Evolutionary conservation across 2,329 filamentous ascomycete genomes (phyloP), one percentile per base, ranked within the genome.

Genomic region (Rugonectria rugulosa): DNA sequence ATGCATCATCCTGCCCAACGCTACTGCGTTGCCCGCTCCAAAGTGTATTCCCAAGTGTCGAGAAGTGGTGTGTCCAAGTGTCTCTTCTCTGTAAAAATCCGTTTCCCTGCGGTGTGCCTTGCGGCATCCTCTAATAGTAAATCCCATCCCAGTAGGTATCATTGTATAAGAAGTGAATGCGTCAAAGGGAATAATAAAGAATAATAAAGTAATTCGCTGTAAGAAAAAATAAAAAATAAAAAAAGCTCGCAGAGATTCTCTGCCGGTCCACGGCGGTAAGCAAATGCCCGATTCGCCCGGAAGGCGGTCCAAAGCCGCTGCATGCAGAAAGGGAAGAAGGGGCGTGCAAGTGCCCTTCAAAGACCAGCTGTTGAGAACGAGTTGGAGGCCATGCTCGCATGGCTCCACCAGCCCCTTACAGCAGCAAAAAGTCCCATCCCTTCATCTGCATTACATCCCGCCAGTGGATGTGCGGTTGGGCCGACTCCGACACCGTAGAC

Each of bases 401-500:
- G 37, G 19, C 38, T 36, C 10, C 31, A 43, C 45, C 34, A 26
- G 14, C 8, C 27, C 59, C 79, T 36, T 78, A 97, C 77, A 97
- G 93, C 74, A 97, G 85, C 74, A 97, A 82, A 78, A 92, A 95
- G 73, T 96, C 91, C 93, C 92, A 97, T 66, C 87, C 87, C 79
- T 94, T 95, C 78, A 88, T 86, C 77, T 86, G 86, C 92, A 97
- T 97, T 72, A 94, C 86, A 77, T 96, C 91, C 78, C 94, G 84
- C 94, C 94, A 98, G 87, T 93, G 92, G 75, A 96, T 85, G 78
- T 89, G 88, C 71, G 86, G 87, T 75, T 77, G 74, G 66, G 73
- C 69, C 55, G 71, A 72, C 53, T 76, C 73, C 26, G 73, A 73
- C 36, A 66, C 68, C 24, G 70, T 66, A 32, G 74, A 73, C 17